These are phyloP conservation scores for Cercophora newfieldiana DNA, from an alignment of 495 filamentous ascomycete genomes.

Conservation along the genomic window DNA sequence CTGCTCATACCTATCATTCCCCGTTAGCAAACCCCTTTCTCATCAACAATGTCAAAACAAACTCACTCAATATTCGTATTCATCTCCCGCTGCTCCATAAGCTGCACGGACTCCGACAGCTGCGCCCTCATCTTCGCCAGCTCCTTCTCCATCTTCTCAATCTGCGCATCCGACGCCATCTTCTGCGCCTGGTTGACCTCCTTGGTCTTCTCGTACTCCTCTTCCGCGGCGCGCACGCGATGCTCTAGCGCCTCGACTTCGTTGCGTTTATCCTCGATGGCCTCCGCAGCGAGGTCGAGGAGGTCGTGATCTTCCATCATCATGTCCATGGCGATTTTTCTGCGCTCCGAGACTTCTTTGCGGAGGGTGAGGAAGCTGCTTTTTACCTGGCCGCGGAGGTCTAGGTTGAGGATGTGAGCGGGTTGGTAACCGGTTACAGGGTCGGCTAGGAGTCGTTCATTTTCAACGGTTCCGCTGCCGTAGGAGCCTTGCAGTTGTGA, in stretches of 20 bases:
- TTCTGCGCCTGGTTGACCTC: slow-evolving; percentile 86
- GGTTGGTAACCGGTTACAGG: slow-evolving; percentile 84
- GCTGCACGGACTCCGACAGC: slow-evolving; percentile 82
- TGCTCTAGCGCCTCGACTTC: slow-evolving; percentile 94
- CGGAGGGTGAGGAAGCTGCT: slow-evolving; percentile 72
- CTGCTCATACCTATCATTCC: slow-evolving; percentile 76
- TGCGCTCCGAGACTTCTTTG: slow-evolving; percentile 84
- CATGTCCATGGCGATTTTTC: slow-evolving; percentile 76
- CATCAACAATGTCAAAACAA: not conserved
- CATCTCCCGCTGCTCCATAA: slow-evolving; percentile 95
- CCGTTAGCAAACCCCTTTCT: slow-evolving; percentile 25
- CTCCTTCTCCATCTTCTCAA: slow-evolving; percentile 98
- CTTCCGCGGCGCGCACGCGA: slow-evolving; percentile 76
- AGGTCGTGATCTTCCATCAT: slow-evolving; percentile 90
- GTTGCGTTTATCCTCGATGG: slow-evolving; percentile 86
- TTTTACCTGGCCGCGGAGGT: slow-evolving; percentile 79
- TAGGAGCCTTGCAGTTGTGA: slow-evolving; percentile 66
- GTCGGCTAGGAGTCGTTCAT: slow-evolving; percentile 73
- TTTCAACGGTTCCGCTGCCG: slow-evolving; percentile 41
- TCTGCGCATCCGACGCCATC: slow-evolving; percentile 82
- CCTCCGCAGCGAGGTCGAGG: slow-evolving; percentile 88
- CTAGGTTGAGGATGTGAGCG: slow-evolving; percentile 79
- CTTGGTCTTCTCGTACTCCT: slow-evolving; percentile 91
- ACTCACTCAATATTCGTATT: slow-evolving; percentile 90
- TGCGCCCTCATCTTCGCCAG: slow-evolving; percentile 85